A percentile compares a stretch with the other conserved stretches of the same genome.
phyloP scores from a whole-genome alignment of 2,329 filamentous ascomycete species.

The Sphaerulina populicola region DNA sequence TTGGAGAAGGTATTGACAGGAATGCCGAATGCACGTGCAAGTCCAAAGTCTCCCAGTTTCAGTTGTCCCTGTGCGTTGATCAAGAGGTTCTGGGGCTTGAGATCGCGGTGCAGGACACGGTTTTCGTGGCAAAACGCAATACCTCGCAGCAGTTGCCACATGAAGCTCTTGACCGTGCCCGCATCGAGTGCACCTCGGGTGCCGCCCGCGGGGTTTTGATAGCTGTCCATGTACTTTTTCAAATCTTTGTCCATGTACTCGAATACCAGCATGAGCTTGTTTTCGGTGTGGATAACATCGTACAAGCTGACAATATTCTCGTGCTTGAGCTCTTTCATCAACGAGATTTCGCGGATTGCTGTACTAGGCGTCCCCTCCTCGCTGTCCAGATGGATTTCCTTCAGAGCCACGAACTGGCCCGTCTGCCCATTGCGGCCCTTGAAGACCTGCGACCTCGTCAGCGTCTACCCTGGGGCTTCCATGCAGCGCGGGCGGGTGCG shows the following conservation, averaged over 20 bases:
- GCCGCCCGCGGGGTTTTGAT: constrained; percentile 52
- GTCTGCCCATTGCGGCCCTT: constrained; percentile 96
- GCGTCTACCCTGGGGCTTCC: neutral
- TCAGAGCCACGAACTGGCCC: constrained; percentile 89
- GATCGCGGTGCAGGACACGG: constrained; percentile 84
- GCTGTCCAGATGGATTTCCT: constrained; percentile 97
- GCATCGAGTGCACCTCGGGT: constrained; percentile 84
- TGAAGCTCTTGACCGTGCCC: constrained; percentile 92
- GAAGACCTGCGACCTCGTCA: constrained; percentile 63
- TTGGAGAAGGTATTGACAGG: constrained; percentile 98
- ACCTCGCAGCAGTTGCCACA: constrained; percentile 91
- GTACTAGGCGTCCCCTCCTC: constrained; percentile 97
- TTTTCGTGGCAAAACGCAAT: constrained; percentile 99
- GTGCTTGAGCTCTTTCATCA: constrained; percentile 99
- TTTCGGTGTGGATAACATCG: constrained; percentile 99
- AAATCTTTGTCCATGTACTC: constrained; percentile 98
- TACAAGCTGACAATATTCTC: constrained; percentile 96
- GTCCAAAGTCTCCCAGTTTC: constrained; percentile 89
- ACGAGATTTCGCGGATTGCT: constrained; percentile 93
- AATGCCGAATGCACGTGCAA: constrained; percentile 90
- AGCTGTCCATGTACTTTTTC: constrained; percentile 90
- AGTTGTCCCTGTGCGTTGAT: constrained; percentile 86
- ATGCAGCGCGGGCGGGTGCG: too few species aligned
- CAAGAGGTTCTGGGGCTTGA: constrained; percentile 93
- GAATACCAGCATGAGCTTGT: constrained; percentile 98